Conservation (phyloP, 495 filamentous ascomycete genomes). For the Coniosporium apollinis region DNA sequence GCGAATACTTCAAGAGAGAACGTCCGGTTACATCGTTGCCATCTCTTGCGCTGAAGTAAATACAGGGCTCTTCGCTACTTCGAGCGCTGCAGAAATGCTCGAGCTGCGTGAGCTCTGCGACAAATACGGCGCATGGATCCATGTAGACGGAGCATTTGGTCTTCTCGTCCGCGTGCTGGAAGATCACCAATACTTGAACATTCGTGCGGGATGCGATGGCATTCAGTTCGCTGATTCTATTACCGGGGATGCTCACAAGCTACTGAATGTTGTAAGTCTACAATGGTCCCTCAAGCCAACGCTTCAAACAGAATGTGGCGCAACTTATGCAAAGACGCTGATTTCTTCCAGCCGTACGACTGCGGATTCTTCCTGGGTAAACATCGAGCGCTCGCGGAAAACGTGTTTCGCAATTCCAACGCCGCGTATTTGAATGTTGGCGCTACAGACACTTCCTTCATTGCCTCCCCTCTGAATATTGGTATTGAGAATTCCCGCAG, state of each 20-base stretch:
- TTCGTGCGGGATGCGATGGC: conserved; percentile 40
- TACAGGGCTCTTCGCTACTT: conserved; percentile 65
- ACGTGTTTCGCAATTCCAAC: conserved; percentile 69
- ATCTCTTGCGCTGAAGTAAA: conserved; percentile 83
- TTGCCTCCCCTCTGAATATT: conserved; percentile 73
- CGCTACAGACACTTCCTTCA: conserved; percentile 21
- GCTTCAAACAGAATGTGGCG: neutral
- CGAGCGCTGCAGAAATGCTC: conserved; percentile 39
- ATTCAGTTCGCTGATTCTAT: conserved; percentile 81
- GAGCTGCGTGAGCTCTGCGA: conserved; percentile 53
- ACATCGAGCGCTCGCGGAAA: conserved; percentile 33
- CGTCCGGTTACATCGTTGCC: conserved; percentile 53
- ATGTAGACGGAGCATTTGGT: conserved; percentile 87
- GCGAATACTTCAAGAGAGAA: conserved; percentile 31
- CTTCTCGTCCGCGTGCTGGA: conserved; percentile 48
- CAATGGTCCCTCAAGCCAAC: neutral
- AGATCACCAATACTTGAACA: conserved; percentile 35
- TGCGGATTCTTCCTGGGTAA: conserved; percentile 76
- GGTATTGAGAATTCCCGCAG: conserved; percentile 84
- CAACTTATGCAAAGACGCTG: neutral
- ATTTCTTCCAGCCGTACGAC: conserved; percentile 58
- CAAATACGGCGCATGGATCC: conserved; percentile 66
- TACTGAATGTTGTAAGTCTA: conserved; percentile 66
- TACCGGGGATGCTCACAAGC: conserved; percentile 71
- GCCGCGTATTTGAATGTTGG: conserved; percentile 57